A percentile compares a stretch with the other conserved stretches of the same genome.
Conservation (phyloP, 148 eudicot genomes). For the Silene uniflora region DNA sequence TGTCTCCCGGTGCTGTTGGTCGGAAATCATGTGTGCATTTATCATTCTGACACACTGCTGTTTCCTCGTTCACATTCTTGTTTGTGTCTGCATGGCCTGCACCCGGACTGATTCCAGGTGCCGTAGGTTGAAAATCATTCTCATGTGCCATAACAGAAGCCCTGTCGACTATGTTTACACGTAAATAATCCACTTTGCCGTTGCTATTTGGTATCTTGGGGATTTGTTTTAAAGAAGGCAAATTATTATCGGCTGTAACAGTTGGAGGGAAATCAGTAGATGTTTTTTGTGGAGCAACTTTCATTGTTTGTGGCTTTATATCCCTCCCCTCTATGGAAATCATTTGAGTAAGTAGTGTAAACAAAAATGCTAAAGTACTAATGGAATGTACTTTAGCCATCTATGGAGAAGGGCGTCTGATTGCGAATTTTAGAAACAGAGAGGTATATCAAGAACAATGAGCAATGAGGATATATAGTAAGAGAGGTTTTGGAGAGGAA, state of each 20-base stretch:
- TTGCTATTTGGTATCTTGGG: conserved; percentile 10
- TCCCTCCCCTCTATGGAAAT: conserved; percentile 24
- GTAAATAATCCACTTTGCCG: not conserved
- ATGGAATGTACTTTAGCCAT: conserved; percentile 19
- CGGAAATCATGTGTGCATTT: conserved; percentile 27
- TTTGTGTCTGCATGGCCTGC: conserved; percentile 18
- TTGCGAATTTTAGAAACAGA: not conserved
- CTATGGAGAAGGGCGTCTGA: not conserved
- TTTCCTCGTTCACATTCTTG: conserved; percentile 1
- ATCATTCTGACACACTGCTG: conserved; percentile 13
- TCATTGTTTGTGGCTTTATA: conserved; percentile 18
- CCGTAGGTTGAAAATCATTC: conserved; percentile 13
- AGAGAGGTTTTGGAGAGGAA: conserved; percentile 8
- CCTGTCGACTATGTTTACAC: conserved; percentile 13
- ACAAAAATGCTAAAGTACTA: conserved; percentile 5
- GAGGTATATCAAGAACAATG: not conserved
- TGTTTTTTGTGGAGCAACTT: conserved; percentile 6
- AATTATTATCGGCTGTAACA: not conserved
- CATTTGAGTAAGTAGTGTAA: conserved; percentile 23
- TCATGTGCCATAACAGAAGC: conserved; percentile 11
- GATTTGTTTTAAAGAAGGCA: conserved; percentile 13
- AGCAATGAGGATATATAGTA: not conserved
- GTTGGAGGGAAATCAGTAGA: not conserved
- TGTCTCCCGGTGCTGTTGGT: conserved; percentile 24
- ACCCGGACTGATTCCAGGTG: conserved; percentile 24